A percentile compares a stretch with the other conserved stretches of the same genome.
These are phyloP conservation scores for Aspergillus terreus DNA, from an alignment of 2,329 filamentous ascomycete species.

Conservation along the genomic window DNA sequence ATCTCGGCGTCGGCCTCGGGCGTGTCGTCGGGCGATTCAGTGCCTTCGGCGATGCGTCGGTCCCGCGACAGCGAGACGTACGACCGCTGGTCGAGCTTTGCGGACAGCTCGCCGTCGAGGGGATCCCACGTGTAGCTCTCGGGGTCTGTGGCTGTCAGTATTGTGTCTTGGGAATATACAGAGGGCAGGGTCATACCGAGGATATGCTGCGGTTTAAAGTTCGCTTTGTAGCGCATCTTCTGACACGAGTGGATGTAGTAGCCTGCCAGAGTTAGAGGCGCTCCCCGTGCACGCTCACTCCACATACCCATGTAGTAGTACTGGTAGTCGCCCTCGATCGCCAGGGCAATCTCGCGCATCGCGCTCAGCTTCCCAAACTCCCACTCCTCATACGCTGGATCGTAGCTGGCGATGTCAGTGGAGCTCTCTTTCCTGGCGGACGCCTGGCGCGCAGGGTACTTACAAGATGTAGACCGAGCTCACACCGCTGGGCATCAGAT, in stretches of 20 bases:
- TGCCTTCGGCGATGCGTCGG: constrained; percentile 14
- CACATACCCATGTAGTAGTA: constrained; percentile 63
- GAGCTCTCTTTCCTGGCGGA: background rate
- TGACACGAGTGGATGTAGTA: constrained; percentile 60
- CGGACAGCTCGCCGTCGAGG: constrained; percentile 39
- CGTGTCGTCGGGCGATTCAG: background rate
- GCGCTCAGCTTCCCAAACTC: constrained; percentile 63
- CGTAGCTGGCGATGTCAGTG: constrained; percentile 43
- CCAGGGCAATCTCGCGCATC: constrained; percentile 56
- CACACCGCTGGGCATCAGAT: constrained; percentile 44
- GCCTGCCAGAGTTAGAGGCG: constrained; percentile 30
- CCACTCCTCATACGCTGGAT: constrained; percentile 58
- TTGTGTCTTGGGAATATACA: background rate
- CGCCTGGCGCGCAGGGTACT: constrained; percentile 9
- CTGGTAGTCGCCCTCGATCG: constrained; percentile 52
- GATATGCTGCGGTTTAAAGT: constrained; percentile 46
- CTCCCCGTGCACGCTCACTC: background rate
- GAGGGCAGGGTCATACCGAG: constrained; percentile 35
- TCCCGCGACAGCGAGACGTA: constrained; percentile 46
- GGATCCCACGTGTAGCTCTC: constrained; percentile 44
- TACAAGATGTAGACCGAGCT: constrained; percentile 51
- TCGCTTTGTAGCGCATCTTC: constrained; percentile 51
- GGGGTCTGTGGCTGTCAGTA: constrained; percentile 35
- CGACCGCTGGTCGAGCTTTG: constrained; percentile 39
- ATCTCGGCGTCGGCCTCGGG: constrained; percentile 16